Base-by-base conservation (phyloP, 148 eudicot genomes). In the Oxyria digyna region DNA sequence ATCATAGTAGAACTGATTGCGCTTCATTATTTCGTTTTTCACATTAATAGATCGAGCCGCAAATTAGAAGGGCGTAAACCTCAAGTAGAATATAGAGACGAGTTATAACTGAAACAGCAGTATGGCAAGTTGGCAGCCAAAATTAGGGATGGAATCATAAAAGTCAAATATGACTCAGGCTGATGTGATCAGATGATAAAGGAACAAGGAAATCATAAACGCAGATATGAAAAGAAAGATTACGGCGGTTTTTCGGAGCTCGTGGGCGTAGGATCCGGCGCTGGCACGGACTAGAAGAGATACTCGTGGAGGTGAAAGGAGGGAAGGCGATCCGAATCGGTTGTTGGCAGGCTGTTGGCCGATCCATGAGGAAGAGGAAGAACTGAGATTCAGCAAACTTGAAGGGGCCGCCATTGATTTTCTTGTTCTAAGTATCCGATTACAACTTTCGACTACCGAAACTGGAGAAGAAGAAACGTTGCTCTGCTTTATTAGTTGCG, bases 251-350 rank as follows among this genome's bases (percentile, higher is more conserved):
- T 66, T 66, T 11, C 37, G 27, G 42, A 66, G 69, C 38, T 66
- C 69, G 17, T 66, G 88, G 40, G 89, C 69, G 78, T 85, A 91
- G 33, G 91, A 82, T 74, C 86, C 77, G 74, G 90, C 78, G 29
- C 81, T 82, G 63, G 87, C 78, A 66, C 74, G 79, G 62, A 70
- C 23, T 3, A 77, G 54, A 62, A 78, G 75, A 55, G 88, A 78
- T 26, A 80, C 80, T 70, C 89, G 91, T 69, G 81, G 78, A 64
- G 79, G 49, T 15, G 87, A n/a, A 21, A 75, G 52, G 6, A 57
- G 35, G 50, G 66, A n/a, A 11, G 78, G 49, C 23, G 88, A 81
- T 81, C 83, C 78, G 4, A 20, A 20, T 10, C 62, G 23, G 18
- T 18, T 20, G 31, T 54, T 54, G 27, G 21, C 24, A 26, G 62